These are phyloP conservation scores for Xylaria sp. DNA, from an alignment of 2,329 filamentous ascomycete genomes.

Conservation along the genomic window DNA sequence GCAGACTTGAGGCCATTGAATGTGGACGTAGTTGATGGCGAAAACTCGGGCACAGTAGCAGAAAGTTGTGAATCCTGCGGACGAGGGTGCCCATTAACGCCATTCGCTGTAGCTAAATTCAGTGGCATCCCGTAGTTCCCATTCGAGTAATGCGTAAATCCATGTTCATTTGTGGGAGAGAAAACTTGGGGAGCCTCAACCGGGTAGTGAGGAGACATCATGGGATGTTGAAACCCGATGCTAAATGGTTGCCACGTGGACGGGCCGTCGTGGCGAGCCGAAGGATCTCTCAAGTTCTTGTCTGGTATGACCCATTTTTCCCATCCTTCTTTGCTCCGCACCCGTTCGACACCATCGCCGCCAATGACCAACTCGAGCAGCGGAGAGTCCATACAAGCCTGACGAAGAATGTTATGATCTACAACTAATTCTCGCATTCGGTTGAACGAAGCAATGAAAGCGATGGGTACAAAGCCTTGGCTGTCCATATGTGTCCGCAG, in stretches of 20 bases:
- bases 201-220: constrained; percentile 45
- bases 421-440: constrained; percentile 79
- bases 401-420: constrained; percentile 78
- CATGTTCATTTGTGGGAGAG: constrained; percentile 48
- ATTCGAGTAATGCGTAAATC: constrained; percentile 50
- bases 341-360: constrained; percentile 80
- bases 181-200: constrained; percentile 47
- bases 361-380: constrained; percentile 80
- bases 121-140: constrained; percentile 45
- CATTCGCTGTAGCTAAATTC: constrained; percentile 38
- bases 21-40: constrained; percentile 52
- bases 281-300: constrained; percentile 75
- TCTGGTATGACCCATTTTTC: constrained; percentile 78
- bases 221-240: constrained; percentile 36
- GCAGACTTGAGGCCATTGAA: constrained; percentile 32
- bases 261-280: constrained; percentile 78
- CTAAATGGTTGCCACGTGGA: constrained; percentile 50
- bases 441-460: constrained; percentile 86
- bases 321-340: constrained; percentile 82
- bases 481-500: constrained; percentile 93
- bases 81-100: constrained; percentile 44
- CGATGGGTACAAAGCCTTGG: constrained; percentile 87
- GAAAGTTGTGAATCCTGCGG: constrained; percentile 65
- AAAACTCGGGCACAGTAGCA: constrained; percentile 72
- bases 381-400: constrained; percentile 77